These are phyloP conservation scores for Cairneyella variabilis DNA, from an alignment of 495 filamentous ascomycete species.

Conservation along the genomic window DNA sequence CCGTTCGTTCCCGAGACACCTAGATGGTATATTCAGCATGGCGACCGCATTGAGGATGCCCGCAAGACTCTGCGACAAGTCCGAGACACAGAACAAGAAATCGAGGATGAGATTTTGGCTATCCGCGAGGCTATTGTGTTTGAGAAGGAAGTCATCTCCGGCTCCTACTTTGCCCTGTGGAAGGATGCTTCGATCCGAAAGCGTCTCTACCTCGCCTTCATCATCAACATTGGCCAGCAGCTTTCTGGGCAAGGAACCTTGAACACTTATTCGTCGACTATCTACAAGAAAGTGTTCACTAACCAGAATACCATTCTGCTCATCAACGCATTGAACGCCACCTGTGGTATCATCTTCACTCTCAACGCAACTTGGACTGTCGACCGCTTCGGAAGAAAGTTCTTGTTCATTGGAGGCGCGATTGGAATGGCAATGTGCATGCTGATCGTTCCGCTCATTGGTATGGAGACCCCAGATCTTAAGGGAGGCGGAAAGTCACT, in stretches of 20 bases:
- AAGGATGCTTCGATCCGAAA: slow-evolving; percentile 67
- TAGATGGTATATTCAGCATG: slow-evolving; percentile 71
- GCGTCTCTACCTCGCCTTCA: slow-evolving; percentile 58
- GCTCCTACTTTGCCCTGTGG: slow-evolving; percentile 68
- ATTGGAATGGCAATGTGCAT: slow-evolving; percentile 48
- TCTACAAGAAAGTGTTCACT: slow-evolving; percentile 60
- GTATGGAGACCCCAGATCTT: slow-evolving; percentile 44
- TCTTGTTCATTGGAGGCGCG: slow-evolving; percentile 49
- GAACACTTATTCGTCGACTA: slow-evolving; percentile 60
- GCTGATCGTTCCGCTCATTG: slow-evolving; percentile 67
- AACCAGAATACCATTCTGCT: slow-evolving; percentile 26
- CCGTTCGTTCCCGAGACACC: slow-evolving; percentile 77
- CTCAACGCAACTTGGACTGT: slow-evolving; percentile 64
- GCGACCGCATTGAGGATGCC: slow-evolving; percentile 63
- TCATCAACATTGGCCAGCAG: slow-evolving; percentile 68
- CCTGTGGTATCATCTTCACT: slow-evolving; percentile 73
- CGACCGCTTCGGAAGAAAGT: slow-evolving; percentile 55
- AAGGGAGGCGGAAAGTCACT: slow-evolving; percentile 45
- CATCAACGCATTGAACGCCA: slow-evolving; percentile 70
- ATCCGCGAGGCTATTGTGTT: slow-evolving; percentile 74
- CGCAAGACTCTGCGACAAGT: slow-evolving; percentile 61
- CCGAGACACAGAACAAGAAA: slow-evolving; percentile 53
- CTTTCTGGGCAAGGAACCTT: slow-evolving; percentile 55
- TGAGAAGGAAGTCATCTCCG: slow-evolving; percentile 68
- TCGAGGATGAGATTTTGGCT: slow-evolving; percentile 73